Base-by-base conservation (phyloP, 495 filamentous ascomycete genomes). In the Tetracladium setigerum region DNA sequence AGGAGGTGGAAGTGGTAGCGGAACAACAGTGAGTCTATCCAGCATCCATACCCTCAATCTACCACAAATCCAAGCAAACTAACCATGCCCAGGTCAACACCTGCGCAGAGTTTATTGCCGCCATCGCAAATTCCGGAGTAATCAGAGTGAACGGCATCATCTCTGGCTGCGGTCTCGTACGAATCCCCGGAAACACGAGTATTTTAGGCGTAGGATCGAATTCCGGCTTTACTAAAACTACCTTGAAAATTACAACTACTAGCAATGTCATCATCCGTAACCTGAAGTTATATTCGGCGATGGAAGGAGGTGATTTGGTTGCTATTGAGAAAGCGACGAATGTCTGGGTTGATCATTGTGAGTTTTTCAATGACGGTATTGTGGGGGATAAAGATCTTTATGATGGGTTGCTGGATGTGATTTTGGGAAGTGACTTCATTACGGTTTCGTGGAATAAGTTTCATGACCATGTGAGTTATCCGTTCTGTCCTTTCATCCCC, bases 341-440 rank as follows among this genome's bases (percentile, higher is more conserved):
- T 44, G 66, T 78, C 19, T 78, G 73, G 72, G 59, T 76, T 40
- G 73, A 76, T 58, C 73, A 78, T 61, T 64, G 62, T 54, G 73
- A 78, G 7, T 27, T 27, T 27, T 72, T 69, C n/a, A 71, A 65
- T 31, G 61, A 70, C 51, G 56, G 50, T 4, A 10, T 56, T 9
- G 42, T 30, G 11, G 53, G 55, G 30, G 42, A 49, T 13, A 58
- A 56, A 24, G 55, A 65, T 39, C 39, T 50, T 34, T 65, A 62
- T 40, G 76, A 78, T 53, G 69, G 72, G 54, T 65, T 77, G 1
- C 58, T 75, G 30, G 73, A 77, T 43, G 63, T 74, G 50, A 57
- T 44, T 1, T 72, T 74, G 50, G 73, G 65, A 14, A 58, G 66
- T 31, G 73, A 76, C 65, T 72, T 60, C 53, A 55, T 76, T 47